Base-by-base conservation (phyloP, 2,329 filamentous ascomycete genomes). In the Penicillium freii region DNA sequence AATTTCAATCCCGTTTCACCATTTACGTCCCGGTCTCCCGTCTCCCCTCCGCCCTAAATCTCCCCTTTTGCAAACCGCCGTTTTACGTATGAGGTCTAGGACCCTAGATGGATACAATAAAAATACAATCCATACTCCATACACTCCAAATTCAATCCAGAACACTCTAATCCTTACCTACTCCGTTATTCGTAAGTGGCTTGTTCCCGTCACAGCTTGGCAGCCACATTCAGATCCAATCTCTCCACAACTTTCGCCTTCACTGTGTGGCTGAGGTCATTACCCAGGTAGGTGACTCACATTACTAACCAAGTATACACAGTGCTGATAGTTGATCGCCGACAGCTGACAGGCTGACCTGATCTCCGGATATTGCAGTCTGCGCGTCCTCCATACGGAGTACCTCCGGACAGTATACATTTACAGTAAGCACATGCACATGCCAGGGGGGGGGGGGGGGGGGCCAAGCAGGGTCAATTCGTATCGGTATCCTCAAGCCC, bases 391-490 rank as follows among this genome's bases (percentile, higher is more conserved):
- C 44, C 19, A 17, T 46, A 33, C 23, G 23, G 23, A 44, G 19
- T 5, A 15, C 19, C 9, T 33, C 39, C 25, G 15, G 13, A 45
- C 10, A 25, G 3, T 15, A 33, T 21, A 42, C 36, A 23, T 42
- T 34, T 11, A 47, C 45, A 47, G 48, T 42, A 51, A 50, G 34
- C 47, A 50, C 34, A 50, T 50, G 47, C 47, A 50, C 47, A 27
- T 27, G 23, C 11, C 23, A 2, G 40, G 47, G 47, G 47, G 31
- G 23, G 29, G 31, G 5, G 21, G 40, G 47, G 47, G 47, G 31
- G 23, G 29, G 31, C 11, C 31, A 33, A 15, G 15, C 21, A 15
- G 8, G 21, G 31, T 13, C 21, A 33, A 27, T 44, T 33, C 31
- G 2, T 27, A 55, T 33, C 27, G 7, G 25, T 27, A 27, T 38